A percentile compares a stretch with the other conserved stretches of the same genome.
Evolutionary conservation across 2,329 filamentous ascomycete genomes (phyloP).

Genomic region (Penicillium occitanis): DNA sequence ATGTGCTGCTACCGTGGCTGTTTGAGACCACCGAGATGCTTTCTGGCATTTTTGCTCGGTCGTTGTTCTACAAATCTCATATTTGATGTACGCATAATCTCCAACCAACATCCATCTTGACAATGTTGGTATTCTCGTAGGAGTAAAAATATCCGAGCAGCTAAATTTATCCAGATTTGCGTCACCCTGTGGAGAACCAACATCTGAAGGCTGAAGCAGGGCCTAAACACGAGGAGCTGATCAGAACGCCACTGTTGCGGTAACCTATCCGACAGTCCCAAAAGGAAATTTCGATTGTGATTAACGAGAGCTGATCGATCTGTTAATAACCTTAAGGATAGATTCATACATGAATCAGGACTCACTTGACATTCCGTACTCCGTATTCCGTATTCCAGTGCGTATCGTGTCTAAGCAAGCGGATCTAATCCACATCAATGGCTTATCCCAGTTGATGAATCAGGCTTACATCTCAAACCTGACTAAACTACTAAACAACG

Average conservation of each 20-base stretch:
- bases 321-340: not conserved
- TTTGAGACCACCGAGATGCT: not conserved
- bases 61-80: not conserved
- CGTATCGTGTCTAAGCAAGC: not conserved
- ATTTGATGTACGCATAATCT: not conserved
- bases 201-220: not conserved
- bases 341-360: not conserved
- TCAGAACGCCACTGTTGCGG: conserved; percentile 5
- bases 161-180: not conserved
- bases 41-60: not conserved
- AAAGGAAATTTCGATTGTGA: not conserved
- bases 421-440: not conserved
- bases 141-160: not conserved
- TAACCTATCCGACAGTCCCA: not conserved
- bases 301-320: not conserved
- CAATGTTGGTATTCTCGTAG: not conserved
- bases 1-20: not conserved
- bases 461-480: not conserved
- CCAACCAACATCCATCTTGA: not conserved
- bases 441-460: not conserved
- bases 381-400: not conserved
- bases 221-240: conserved; percentile 3
- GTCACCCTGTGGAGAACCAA: conserved; percentile 5
- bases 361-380: not conserved
- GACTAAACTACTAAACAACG: not conserved